These are phyloP conservation scores for Scopulariopsis brevicaulis DNA, from an alignment of 2,329 filamentous ascomycete genomes.

Conservation along the genomic window DNA sequence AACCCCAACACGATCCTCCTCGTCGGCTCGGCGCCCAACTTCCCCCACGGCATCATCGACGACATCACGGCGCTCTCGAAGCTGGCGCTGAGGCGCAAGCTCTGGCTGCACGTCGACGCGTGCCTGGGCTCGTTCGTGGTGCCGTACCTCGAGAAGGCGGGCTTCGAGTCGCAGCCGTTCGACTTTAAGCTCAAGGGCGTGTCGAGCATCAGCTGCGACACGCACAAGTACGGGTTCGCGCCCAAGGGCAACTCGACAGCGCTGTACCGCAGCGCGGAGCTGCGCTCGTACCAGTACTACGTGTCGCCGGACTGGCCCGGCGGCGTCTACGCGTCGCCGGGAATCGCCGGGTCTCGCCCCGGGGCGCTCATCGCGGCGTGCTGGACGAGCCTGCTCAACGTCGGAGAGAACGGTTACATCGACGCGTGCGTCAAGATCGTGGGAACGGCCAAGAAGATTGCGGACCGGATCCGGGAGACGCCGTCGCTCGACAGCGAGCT, in stretches of 20 bases:
- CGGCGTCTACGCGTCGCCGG: conserved; percentile 89
- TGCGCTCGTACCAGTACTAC: conserved; percentile 91
- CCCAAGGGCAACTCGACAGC: conserved; percentile 94
- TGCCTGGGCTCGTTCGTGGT: conserved; percentile 93
- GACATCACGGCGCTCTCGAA: conserved; percentile 79
- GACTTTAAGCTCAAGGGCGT: conserved; percentile 93
- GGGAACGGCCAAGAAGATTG: conserved; percentile 73
- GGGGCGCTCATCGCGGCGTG: conserved; percentile 91
- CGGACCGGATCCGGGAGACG: conserved; percentile 58
- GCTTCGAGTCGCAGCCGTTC: conserved; percentile 78
- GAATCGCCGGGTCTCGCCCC: conserved; percentile 81
- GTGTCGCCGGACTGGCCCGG: conserved; percentile 91
- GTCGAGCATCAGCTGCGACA: conserved; percentile 91
- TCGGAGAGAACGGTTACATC: conserved; percentile 82
- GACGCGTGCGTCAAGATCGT: conserved; percentile 82
- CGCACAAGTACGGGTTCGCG: conserved; percentile 97
- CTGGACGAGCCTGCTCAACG: conserved; percentile 84
- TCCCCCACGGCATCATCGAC: conserved; percentile 96
- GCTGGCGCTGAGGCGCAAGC: conserved; percentile 64
- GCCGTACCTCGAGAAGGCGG: conserved; percentile 84
- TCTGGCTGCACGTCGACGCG: conserved; percentile 94
- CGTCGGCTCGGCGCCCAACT: conserved; percentile 92
- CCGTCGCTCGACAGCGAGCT: conserved; percentile 62
- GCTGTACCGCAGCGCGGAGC: conserved; percentile 69
- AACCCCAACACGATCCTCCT: conserved; percentile 91